A percentile compares a stretch with the other conserved stretches of the same genome.
Evolutionary conservation across 495 filamentous ascomycete genomes (phyloP).

Genomic region (Halenospora varia): DNA sequence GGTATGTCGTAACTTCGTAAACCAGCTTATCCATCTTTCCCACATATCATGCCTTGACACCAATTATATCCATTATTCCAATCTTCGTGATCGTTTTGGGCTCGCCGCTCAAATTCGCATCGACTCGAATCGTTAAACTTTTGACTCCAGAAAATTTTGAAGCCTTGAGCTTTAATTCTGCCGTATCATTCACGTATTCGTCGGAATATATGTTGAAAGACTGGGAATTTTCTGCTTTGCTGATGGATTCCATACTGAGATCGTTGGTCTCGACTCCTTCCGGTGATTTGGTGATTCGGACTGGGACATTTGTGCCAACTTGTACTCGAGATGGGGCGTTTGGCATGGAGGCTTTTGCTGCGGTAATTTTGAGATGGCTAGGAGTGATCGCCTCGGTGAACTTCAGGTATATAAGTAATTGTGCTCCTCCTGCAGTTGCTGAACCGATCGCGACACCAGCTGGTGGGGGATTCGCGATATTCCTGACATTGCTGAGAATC

Average conservation of each 20-base stretch:
- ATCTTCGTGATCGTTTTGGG: constrained; percentile 16
- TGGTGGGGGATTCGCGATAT: constrained; percentile 20
- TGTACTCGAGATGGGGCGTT: constrained; percentile 22
- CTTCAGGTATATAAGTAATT: constrained; percentile 15
- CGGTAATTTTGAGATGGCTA: constrained; percentile 13
- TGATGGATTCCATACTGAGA: constrained; percentile 14
- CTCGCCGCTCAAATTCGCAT: constrained; percentile 24
- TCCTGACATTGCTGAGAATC: constrained; percentile 14
- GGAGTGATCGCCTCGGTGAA: constrained; percentile 18
- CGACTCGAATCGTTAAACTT: constrained; percentile 19
- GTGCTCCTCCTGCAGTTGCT: background rate
- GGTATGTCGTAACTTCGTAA: background rate
- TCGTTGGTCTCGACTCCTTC: constrained; percentile 22
- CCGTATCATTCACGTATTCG: constrained; percentile 17
- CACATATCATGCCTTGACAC: constrained; percentile 4
- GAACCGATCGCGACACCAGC: constrained; percentile 17
- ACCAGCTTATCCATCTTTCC: background rate
- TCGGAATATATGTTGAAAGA: constrained; percentile 21
- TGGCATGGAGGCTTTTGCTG: constrained; percentile 14
- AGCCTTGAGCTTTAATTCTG: constrained; percentile 23
- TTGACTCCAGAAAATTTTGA: constrained; percentile 21
- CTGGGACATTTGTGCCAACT: constrained; percentile 20
- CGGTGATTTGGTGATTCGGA: constrained; percentile 4
- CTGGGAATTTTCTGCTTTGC: constrained; percentile 20
- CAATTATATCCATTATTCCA: constrained; percentile 18